Evolutionary conservation across 208 protist species (phyloP).

Genomic region (Acanthamoeba quina): DNA sequence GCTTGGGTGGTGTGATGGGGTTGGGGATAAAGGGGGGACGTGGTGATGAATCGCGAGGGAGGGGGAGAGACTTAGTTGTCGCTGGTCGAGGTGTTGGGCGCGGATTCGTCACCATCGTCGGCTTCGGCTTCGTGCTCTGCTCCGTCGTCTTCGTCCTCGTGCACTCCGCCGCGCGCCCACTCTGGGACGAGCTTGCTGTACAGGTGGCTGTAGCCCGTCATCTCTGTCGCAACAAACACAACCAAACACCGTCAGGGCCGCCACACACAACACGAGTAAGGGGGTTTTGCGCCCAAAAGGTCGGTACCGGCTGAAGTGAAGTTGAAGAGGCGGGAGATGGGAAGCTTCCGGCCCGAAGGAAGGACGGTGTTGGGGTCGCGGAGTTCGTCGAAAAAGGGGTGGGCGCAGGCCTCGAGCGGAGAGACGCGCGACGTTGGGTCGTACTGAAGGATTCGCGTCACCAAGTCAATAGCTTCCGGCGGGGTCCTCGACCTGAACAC

Average conservation of each 20-base stretch:
- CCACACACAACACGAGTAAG: background rate
- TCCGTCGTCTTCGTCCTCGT: constrained; percentile 3
- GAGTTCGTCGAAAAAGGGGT: constrained; percentile 99
- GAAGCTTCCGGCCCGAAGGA: constrained; percentile 84
- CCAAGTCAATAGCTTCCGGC: constrained; percentile 94
- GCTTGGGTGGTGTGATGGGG: too few relatives aligned
- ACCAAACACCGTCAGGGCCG: too few relatives aligned
- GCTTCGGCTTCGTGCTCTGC: background rate
- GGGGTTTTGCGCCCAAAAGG: background rate
- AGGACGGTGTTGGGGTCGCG: constrained; percentile 85
- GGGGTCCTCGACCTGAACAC: constrained; percentile 91
- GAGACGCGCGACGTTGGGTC: constrained; percentile 92
- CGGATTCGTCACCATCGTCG: background rate
- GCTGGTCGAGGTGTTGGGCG: background rate
- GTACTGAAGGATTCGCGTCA: constrained; percentile 96
- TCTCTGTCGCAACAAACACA: background rate
- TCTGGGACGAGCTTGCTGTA: constrained; percentile 31
- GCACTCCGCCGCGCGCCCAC: constrained; percentile 13
- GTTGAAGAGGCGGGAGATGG: constrained; percentile 88
- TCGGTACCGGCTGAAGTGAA: constrained; percentile 83
- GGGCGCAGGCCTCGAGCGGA: constrained; percentile 94
- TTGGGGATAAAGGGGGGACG: background rate
- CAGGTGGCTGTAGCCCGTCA: constrained; percentile 26
- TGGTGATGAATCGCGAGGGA: background rate
- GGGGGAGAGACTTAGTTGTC: background rate